phyloP scores from a whole-genome alignment of 1,139 yeast species.

The Suhomyces taliae region DNA sequence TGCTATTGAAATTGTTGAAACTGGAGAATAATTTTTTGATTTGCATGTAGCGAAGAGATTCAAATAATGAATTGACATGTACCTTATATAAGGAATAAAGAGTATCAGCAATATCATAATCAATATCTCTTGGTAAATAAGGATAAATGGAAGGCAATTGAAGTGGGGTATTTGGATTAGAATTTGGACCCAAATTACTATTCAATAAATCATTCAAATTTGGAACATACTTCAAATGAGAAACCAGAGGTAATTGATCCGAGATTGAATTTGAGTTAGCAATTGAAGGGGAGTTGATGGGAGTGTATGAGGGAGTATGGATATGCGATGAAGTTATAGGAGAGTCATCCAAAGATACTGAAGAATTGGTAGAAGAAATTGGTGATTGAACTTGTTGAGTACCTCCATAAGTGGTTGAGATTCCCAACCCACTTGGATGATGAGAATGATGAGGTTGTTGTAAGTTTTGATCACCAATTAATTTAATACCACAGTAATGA shows the following conservation, averaged over 20 bases:
- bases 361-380: constrained; percentile 21
- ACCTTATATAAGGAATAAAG: constrained; percentile 60
- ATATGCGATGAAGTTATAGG: constrained; percentile 15
- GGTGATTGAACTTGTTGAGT: constrained; percentile 24
- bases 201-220: constrained; percentile 32
- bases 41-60: constrained; percentile 67
- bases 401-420: constrained; percentile 7
- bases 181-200: constrained; percentile 16
- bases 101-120: constrained; percentile 61
- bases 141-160: constrained; percentile 54
- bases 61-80: constrained; percentile 63
- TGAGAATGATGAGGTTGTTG: constrained; percentile 12
- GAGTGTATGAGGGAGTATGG: constrained; percentile 19
- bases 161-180: constrained; percentile 32
- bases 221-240: constrained; percentile 37
- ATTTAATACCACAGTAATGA: constrained; percentile 82
- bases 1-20: constrained; percentile 55
- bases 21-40: constrained; percentile 57
- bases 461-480: constrained; percentile 50
- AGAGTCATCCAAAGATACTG: constrained; percentile 16
- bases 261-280: constrained; percentile 15
- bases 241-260: constrained; percentile 20
- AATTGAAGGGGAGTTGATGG: constrained; percentile 19
- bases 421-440: constrained; percentile 11
- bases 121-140: constrained; percentile 50